Conservation (phyloP, 2,329 filamentous ascomycete genomes). For the Cercospora brassicicola region DNA sequence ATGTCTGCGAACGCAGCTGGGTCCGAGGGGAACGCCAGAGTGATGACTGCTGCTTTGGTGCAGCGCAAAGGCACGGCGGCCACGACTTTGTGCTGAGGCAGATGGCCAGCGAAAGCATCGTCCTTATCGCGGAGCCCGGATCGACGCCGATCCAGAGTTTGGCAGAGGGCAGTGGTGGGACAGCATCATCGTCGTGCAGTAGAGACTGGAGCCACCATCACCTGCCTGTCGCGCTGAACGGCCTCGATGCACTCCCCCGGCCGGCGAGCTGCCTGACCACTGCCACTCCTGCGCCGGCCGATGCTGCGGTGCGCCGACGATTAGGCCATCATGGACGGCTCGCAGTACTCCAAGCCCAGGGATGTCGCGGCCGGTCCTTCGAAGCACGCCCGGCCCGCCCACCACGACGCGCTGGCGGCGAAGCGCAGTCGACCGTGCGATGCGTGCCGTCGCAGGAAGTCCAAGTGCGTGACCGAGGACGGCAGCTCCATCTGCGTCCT, state of each 20-base stretch:
- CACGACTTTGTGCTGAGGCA: slow-evolving; percentile 5
- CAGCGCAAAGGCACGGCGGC: neutral
- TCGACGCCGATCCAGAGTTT: neutral
- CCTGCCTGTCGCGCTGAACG: neutral
- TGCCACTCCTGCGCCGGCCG: neutral
- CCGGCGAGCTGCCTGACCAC: neutral
- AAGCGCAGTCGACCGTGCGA: slow-evolving; percentile 26
- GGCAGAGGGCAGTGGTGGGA: neutral
- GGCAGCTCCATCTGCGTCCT: slow-evolving; percentile 29
- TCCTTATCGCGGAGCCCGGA: neutral
- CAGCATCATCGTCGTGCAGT: neutral
- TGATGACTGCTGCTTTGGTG: neutral
- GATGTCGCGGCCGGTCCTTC: slow-evolving; percentile 8
- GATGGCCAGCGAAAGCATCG: neutral
- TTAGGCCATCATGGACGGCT: neutral
- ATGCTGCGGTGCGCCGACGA: slow-evolving; percentile 9
- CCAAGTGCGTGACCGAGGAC: slow-evolving; percentile 32
- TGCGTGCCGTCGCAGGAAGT: slow-evolving; percentile 30
- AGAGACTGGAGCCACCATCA: neutral
- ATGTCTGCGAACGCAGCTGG: neutral
- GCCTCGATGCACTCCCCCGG: neutral
- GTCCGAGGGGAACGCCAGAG: neutral
- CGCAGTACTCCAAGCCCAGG: neutral
- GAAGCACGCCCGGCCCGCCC: slow-evolving; percentile 13
- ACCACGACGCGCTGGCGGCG: slow-evolving; percentile 10